These are phyloP conservation scores for Letharia lupina DNA, from an alignment of 495 filamentous ascomycete genomes.

Conservation along the genomic window DNA sequence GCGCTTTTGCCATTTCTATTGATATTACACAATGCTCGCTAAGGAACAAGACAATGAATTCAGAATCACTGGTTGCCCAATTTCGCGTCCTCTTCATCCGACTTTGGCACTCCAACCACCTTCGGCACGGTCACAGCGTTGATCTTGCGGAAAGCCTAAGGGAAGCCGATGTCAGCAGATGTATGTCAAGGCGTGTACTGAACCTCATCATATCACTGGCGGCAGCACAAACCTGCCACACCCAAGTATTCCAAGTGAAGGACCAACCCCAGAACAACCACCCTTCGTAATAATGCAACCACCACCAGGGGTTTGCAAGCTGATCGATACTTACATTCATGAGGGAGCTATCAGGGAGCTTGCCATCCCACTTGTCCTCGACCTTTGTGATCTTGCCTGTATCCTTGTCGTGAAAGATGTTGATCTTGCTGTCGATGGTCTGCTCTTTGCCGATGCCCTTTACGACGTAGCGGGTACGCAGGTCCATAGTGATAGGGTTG, in stretches of 20 bases:
- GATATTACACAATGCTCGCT: not conserved
- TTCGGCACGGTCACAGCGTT: slow-evolving; percentile 48
- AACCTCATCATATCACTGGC: not conserved
- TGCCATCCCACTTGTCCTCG: slow-evolving; percentile 50
- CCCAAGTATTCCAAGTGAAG: slow-evolving; percentile 29
- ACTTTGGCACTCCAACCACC: slow-evolving; percentile 50
- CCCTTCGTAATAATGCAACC: slow-evolving; percentile 31
- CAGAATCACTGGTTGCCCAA: slow-evolving; percentile 23
- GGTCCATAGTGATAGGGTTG: slow-evolving; percentile 47
- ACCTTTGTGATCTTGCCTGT: slow-evolving; percentile 44
- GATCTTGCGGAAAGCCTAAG: slow-evolving; percentile 47
- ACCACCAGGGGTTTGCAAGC: slow-evolving; percentile 34
- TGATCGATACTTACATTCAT: slow-evolving; percentile 39
- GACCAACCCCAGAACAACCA: slow-evolving; percentile 36
- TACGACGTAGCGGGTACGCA: slow-evolving; percentile 45
- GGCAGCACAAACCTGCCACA: slow-evolving; percentile 29
- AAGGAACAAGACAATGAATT: not conserved
- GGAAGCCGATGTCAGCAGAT: slow-evolving; percentile 17
- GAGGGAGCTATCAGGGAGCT: slow-evolving; percentile 41
- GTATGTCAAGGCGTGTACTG: not conserved
- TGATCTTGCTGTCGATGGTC: slow-evolving; percentile 41
- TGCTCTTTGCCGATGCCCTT: slow-evolving; percentile 46
- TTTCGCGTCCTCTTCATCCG: slow-evolving; percentile 43
- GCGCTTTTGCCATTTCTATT: not conserved
- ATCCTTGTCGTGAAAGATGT: slow-evolving; percentile 36